A percentile compares a stretch with the other conserved stretches of the same genome.
Conservation (phyloP, 257 asterid genomes). For the Nicotiana benthamiana region DNA sequence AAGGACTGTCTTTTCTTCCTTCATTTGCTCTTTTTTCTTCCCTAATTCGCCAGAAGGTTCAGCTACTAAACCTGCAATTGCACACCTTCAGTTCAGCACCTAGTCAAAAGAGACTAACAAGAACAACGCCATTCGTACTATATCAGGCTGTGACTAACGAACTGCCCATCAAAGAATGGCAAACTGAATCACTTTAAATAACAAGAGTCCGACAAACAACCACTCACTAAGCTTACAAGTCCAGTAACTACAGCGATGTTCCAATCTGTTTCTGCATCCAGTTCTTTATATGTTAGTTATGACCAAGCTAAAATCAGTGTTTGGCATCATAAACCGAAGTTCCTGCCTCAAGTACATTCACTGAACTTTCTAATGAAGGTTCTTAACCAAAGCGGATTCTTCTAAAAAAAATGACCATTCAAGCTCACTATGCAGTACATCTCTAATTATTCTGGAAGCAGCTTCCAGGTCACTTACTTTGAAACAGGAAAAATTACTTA, state of each 20-base stretch:
- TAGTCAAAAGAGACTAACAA: not conserved
- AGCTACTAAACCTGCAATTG: not conserved
- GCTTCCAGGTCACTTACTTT: not conserved
- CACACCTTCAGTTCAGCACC: not conserved
- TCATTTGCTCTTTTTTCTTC: slow-evolving; percentile 1
- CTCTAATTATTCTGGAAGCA: not conserved
- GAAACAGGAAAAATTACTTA: not conserved
- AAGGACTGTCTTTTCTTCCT: not conserved
- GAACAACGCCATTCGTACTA: not conserved
- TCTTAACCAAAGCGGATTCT: not conserved
- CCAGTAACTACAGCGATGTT: not conserved
- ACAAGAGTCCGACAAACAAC: not conserved
- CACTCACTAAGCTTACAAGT: not conserved
- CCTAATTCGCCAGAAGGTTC: not conserved
- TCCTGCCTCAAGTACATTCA: not conserved
- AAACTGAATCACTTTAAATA: not conserved
- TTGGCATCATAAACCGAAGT: not conserved
- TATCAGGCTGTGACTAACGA: not conserved
- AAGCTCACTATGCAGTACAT: not conserved
- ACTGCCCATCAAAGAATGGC: not conserved
- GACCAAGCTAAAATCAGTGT: not conserved
- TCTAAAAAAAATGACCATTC: not conserved
- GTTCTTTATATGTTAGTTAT: not conserved
- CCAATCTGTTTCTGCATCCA: not conserved
- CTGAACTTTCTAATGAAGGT: not conserved